Base-by-base conservation (phyloP, 2,329 filamentous ascomycete species). In the Nannizziopsis barbatae region DNA sequence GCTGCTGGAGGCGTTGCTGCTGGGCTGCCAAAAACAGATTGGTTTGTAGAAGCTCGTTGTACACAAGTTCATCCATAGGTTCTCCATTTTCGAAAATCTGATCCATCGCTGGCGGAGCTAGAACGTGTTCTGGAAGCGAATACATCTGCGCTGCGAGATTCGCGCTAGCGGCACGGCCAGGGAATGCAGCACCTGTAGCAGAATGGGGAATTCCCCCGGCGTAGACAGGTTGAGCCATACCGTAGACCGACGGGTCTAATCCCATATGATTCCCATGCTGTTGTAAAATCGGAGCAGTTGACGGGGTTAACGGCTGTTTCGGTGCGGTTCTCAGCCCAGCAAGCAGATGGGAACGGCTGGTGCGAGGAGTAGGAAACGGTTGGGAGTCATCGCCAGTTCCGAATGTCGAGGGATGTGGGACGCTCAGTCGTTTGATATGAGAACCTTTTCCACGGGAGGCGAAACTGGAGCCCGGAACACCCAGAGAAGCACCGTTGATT, bases 1-100 rank as follows among this genome's bases (percentile, higher is more conserved):
- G 88, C 70, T 95, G 89, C 69, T 96, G 89, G 45, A 96, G 79
- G 55, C 86, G 84, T 70, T 95, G 88, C 69, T 96, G 90, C 69
- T 95, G 89, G 62, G 95, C 87, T 36, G 88, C 87, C 44, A 98
- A 76, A 62, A 93, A 94, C 63, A 92, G 71, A 65, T 95, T 95
- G 60, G 88, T 93, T 50, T 87, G 84, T 61, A 95, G 79, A 55
- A 96, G 75, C 67, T 95, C 87, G 46, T 88, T 86, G 57, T 95
- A 92, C 46, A 93, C 67, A 52, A 79, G 83, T 45, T 89, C 87
- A 60, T 96, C 92, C 71, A 94, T 85, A 57, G 81, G 75, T 52
- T 85, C 77, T 57, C 83, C 79, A 41, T 75, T 75, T 54, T 82
- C 79, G 51, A 82, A 77, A 37, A 70, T 69, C 45, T 92, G 76